Base-by-base conservation (phyloP, 2,329 filamentous ascomycete species). In the Diaporthe citrichinensis region DNA sequence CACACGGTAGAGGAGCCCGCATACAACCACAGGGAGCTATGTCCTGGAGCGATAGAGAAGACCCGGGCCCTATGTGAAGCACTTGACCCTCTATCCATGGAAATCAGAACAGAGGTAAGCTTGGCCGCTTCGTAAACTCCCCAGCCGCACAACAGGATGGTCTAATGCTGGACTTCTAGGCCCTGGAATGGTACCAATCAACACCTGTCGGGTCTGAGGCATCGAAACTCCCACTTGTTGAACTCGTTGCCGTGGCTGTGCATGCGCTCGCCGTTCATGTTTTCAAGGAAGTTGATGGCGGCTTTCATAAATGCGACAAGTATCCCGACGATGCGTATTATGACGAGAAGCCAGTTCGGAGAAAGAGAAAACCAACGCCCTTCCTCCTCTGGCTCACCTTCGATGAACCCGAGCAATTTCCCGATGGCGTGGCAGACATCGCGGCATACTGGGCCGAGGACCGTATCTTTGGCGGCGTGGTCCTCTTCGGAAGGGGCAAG, bases 371-470 rank as follows among this genome's bases (percentile, higher is more conserved):
- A 17, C 15, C 39, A 7, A 65, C 41, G 1, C 25, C 61, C 15
- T 46, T 46, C 14, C 15, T 46, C 25, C 39, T 65, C 7, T 65
- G 39, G 61, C 25, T 14, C 14, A 65, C 25, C 9, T 65, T 14
- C 7, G 41, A 49, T 23, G 4, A 0, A 4, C 61, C 25, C 39
- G 17, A 49, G 8, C 61, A 65, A 25, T 65, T 31, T 46, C 61
- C 41, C 31, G 7, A 65, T 28, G 39, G 61, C 1, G 61, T 65
- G 8, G 61, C 61, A 25, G 41, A 65, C 17, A 17, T 46, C 8
- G 61, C 61, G 4, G 61, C 61, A n/a, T 65, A 65, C 12, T 65
- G 61, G 61, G 61, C 61, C 2, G 41, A 46, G 17, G 41, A 65
- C n/a, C n/a, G n/a, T n/a, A n/a, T n/a, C n/a, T n/a, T n/a, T n/a